A percentile compares a stretch with the other conserved stretches of the same genome.
Conservation (phyloP, 306 rosid species). For the Cicer chorassanicum region DNA sequence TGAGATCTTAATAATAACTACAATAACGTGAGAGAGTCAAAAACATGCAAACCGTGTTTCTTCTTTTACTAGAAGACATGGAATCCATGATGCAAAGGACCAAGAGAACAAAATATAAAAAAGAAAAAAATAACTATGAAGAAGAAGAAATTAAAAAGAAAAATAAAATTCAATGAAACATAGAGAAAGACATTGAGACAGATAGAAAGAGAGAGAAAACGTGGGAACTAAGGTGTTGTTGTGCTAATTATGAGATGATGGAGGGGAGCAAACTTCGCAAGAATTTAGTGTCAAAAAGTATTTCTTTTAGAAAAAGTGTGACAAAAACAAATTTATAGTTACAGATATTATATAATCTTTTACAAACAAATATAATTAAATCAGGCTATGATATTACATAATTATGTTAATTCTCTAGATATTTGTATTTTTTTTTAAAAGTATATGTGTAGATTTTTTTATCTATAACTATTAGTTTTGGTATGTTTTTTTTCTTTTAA, state of each 20-base stretch:
- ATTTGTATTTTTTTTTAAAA: too few species aligned
- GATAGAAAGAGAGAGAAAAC: constrained; percentile 44
- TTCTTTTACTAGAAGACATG: constrained; percentile 52
- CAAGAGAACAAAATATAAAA: constrained; percentile 26
- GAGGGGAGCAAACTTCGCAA: constrained; percentile 86
- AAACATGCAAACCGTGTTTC: constrained; percentile 51
- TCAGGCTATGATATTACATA: too few species aligned
- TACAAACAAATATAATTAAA: too few species aligned
- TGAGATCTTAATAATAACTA: constrained; percentile 33
- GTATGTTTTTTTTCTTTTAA: too few species aligned
- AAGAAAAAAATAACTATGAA: constrained; percentile 7
- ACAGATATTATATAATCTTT: too few species aligned
- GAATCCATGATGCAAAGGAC: constrained; percentile 45
- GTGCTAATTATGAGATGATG: constrained; percentile 69
- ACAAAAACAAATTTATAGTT: neutral
- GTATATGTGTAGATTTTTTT: too few species aligned
- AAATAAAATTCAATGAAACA: constrained; percentile 30
- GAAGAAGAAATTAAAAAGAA: constrained; percentile 20
- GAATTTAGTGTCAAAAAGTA: constrained; percentile 49
- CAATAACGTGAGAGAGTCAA: constrained; percentile 26
- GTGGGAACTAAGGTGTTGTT: constrained; percentile 50
- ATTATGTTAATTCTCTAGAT: too few species aligned
- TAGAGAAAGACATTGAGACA: constrained; percentile 32
- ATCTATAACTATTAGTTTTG: too few species aligned
- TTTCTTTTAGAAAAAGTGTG: constrained; percentile 39